These are phyloP conservation scores for Litchi chinensis DNA, from an alignment of 345 rosid genomes.

Conservation along the genomic window DNA sequence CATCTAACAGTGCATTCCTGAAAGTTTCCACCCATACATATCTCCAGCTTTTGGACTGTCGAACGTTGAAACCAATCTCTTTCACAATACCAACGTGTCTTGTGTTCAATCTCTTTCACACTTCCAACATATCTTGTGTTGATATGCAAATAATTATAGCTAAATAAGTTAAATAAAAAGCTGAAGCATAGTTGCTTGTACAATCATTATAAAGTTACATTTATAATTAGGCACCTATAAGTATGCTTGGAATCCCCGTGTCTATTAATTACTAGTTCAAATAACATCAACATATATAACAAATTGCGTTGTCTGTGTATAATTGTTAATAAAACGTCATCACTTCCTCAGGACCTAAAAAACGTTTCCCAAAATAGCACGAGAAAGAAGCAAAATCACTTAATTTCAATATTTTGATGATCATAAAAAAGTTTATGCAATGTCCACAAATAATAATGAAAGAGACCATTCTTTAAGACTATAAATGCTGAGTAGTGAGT, in stretches of 20 bases:
- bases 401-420: background rate
- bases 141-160: constrained; percentile 8
- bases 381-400: background rate
- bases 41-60: constrained; percentile 43
- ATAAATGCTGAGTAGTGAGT: too few species aligned
- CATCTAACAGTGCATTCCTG: constrained; percentile 11
- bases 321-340: constrained; percentile 62
- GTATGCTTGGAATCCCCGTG: constrained; percentile 62
- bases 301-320: constrained; percentile 84
- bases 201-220: constrained; percentile 1
- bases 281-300: constrained; percentile 67
- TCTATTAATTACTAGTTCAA: constrained; percentile 35
- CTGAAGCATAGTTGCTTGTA: background rate
- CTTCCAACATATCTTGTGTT: constrained; percentile 60
- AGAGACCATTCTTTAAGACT: background rate
- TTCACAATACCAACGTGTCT: constrained; percentile 58
- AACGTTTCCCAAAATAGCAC: background rate
- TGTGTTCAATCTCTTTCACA: too few species aligned
- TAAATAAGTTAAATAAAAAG: constrained; percentile 13
- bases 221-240: constrained; percentile 80
- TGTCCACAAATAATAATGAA: background rate
- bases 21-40: constrained; percentile 88
- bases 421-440: background rate
- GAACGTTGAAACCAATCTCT: constrained; percentile 72
- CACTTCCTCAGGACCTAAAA: constrained; percentile 54